These are phyloP conservation scores for Trichoderma sp. DNA, from an alignment of 2,329 filamentous ascomycete species.

Conservation along the genomic window DNA sequence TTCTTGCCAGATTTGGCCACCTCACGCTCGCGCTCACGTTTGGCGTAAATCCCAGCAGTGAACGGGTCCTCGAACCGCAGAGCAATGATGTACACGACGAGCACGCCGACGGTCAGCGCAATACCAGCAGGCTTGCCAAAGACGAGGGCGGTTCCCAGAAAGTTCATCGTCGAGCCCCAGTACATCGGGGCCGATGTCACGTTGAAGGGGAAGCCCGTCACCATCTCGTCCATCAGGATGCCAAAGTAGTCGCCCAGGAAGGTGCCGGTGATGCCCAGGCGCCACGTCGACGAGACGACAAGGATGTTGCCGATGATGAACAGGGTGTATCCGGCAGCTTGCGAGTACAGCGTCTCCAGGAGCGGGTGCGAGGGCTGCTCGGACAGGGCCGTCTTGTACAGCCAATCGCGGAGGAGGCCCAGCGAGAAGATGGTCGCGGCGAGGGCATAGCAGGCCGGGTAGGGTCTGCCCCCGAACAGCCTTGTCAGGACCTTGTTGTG, in stretches of 20 bases:
- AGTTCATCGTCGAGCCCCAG: conserved; percentile 88
- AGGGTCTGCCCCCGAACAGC: conserved; percentile 74
- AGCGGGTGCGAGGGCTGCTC: conserved; percentile 71
- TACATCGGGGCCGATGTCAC: conserved; percentile 93
- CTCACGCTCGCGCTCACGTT: conserved; percentile 64
- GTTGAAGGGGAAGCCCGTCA: conserved; percentile 95
- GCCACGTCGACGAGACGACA: conserved; percentile 86
- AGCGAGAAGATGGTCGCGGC: conserved; percentile 87
- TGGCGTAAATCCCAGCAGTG: conserved; percentile 87
- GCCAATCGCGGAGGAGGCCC: conserved; percentile 80
- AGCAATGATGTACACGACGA: conserved; percentile 75
- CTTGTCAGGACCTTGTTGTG: conserved; percentile 84
- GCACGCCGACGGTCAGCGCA: conserved; percentile 70
- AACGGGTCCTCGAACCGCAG: conserved; percentile 91
- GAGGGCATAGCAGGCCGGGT: conserved; percentile 83
- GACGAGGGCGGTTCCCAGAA: conserved; percentile 80
- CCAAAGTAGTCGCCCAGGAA: conserved; percentile 99
- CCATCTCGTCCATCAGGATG: conserved; percentile 92
- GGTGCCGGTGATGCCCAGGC: conserved; percentile 88
- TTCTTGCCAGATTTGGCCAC: conserved; percentile 49
- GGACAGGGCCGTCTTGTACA: conserved; percentile 82
- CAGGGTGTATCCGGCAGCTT: conserved; percentile 66
- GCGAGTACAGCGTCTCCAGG: conserved; percentile 58
- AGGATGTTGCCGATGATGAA: conserved; percentile 76
- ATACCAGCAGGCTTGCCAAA: conserved; percentile 86